These are phyloP conservation scores for Blastobotrys parvus DNA, from an alignment of 805 yeast genomes.

Conservation along the genomic window DNA sequence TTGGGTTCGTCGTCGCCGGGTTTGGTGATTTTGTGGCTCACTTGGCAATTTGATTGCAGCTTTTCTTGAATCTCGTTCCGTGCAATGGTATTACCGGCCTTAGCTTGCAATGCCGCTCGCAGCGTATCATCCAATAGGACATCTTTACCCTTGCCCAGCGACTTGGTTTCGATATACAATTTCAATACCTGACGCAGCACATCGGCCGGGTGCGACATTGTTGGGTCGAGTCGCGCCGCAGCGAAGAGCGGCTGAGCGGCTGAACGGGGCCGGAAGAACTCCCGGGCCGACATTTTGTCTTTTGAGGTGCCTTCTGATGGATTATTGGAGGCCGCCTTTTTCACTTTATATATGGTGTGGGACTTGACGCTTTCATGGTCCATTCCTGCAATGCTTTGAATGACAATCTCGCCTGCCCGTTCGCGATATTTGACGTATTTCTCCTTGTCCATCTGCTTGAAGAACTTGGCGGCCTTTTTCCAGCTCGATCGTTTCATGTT, in stretches of 20 bases:
- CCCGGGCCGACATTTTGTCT: slow-evolving; percentile 16
- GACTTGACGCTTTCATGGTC: slow-evolving; percentile 42
- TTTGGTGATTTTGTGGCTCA: slow-evolving; percentile 39
- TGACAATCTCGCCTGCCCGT: slow-evolving; percentile 69
- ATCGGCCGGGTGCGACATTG: slow-evolving; percentile 38
- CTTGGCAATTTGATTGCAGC: slow-evolving; percentile 39
- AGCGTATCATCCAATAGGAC: slow-evolving; percentile 51
- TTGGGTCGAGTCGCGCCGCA: slow-evolving; percentile 9
- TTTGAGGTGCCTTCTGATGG: not conserved
- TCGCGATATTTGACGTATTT: slow-evolving; percentile 67
- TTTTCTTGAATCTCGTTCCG: slow-evolving; percentile 31
- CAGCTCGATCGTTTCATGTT: slow-evolving; percentile 69
- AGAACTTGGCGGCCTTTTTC: slow-evolving; percentile 80
- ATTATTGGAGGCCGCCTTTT: slow-evolving; percentile 10
- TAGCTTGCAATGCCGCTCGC: slow-evolving; percentile 30
- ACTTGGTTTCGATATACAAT: slow-evolving; percentile 45
- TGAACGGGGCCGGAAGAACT: slow-evolving; percentile 24
- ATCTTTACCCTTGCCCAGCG: slow-evolving; percentile 39
- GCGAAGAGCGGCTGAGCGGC: slow-evolving; percentile 18
- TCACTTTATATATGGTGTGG: slow-evolving; percentile 57
- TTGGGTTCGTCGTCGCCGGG: slow-evolving; percentile 35
- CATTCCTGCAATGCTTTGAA: slow-evolving; percentile 42
- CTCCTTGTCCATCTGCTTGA: slow-evolving; percentile 79
- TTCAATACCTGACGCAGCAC: slow-evolving; percentile 49
- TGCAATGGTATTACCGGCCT: slow-evolving; percentile 21